phyloP scores from a whole-genome alignment of 2,329 filamentous ascomycete genomes.

The Knoxdaviesia capensis region DNA sequence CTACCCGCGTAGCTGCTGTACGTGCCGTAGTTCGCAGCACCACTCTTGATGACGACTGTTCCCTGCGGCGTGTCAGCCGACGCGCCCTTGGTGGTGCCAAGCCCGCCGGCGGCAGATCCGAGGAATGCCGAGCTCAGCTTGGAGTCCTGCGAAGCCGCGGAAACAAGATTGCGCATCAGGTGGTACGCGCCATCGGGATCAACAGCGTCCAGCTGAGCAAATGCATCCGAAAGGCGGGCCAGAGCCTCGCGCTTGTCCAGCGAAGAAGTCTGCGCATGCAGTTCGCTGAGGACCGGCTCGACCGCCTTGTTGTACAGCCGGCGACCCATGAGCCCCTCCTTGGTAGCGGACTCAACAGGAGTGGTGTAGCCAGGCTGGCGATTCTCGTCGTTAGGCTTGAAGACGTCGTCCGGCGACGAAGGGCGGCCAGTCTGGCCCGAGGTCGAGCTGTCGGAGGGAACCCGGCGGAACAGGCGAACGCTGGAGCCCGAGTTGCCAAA shows the following conservation, averaged over 20 bases:
- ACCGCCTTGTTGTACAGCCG: conserved; percentile 65
- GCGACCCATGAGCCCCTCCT: conserved; percentile 67
- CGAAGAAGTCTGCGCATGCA: conserved; percentile 57
- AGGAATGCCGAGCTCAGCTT: conserved; percentile 37
- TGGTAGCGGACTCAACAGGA: conserved; percentile 40
- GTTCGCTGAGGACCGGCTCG: conserved; percentile 66
- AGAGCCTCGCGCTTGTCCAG: conserved; percentile 62
- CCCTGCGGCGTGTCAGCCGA: conserved; percentile 21
- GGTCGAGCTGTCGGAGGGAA: conserved; percentile 47
- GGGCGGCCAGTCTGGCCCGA: conserved; percentile 17
- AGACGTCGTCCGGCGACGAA: conserved; percentile 18
- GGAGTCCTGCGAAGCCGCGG: conserved; percentile 49
- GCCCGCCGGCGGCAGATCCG: conserved; percentile 5
- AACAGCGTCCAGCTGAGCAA: conserved; percentile 62
- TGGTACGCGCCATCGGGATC: conserved; percentile 85
- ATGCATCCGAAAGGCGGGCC: conserved; percentile 66
- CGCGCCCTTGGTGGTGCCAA: neutral
- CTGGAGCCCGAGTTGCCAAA: conserved; percentile 90
- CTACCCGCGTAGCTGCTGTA: conserved; percentile 1
- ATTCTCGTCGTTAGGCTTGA: conserved; percentile 37
- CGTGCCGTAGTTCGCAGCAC: neutral
- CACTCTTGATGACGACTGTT: conserved; percentile 36
- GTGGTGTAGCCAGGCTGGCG: conserved; percentile 24
- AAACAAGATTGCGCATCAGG: conserved; percentile 57
- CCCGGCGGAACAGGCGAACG: conserved; percentile 75